Base-by-base conservation (phyloP, 805 yeast genomes). In the Kodamaea hsintzibuensis region DNA sequence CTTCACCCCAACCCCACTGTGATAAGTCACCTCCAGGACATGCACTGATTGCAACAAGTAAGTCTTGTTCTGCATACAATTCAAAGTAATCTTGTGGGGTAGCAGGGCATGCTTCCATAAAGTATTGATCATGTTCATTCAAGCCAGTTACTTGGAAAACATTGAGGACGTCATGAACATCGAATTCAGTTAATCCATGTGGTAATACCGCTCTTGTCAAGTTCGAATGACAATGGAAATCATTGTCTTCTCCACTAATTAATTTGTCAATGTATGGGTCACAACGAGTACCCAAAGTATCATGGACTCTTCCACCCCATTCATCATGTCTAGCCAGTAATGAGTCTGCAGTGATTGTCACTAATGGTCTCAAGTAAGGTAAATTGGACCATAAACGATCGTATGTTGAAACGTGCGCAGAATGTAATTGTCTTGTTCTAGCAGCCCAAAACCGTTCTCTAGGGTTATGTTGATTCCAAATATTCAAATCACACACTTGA, bases 1-100 rank as follows among this genome's bases (percentile, higher is more conserved):
- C 78, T 64, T 82, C 87, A 53, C 88, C 88, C 89, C 89, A 85
- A 47, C 83, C 88, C 89, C 89, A 85, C 50, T 76, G 73, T 27
- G 85, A 81, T 16, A 45, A 55, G 84, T 70, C 49, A 89, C 89
- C 3, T 88, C 89, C 65, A 88, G 85, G 7, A 88, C 84, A 52
- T 83, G 78, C 47, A 85, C 77, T 7, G 89, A 89, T 59, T 25
- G 48, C 48, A 9, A 85, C 82, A 49, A 85, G 67, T 54, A 84
- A 67, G 61, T 85, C 89, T 47, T 80, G 81, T 61, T 85, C 89
- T 2, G 88, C 88, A 67, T 83, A 85, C 64, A 82, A 76, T 66
- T 85, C 89, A 60, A 85, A 83, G 64, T 81, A 83, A 61, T 85
- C 89, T 19, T 45, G 16, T 43, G 72, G 67, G 37, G 77, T 71